A percentile compares a stretch with the other conserved stretches of the same genome.
These are phyloP conservation scores for Calonectria pauciramosa DNA, from an alignment of 2,329 filamentous ascomycete species.

Conservation along the genomic window DNA sequence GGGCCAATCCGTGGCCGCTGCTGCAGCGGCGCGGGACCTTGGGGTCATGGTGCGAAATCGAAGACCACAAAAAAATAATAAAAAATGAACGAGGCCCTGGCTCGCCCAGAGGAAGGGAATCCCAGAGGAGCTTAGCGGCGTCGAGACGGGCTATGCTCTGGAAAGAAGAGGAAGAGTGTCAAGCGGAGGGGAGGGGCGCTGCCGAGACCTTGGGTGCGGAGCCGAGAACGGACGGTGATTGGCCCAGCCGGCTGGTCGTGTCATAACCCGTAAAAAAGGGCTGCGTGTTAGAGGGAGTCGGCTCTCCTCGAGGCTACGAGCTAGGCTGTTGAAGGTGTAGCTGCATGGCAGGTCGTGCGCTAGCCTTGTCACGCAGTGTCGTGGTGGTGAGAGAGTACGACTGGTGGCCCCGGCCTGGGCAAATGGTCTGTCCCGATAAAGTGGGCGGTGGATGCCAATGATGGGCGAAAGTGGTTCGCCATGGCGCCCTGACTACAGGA, in stretches of 20 bases:
- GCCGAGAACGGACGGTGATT: slow-evolving; percentile 33
- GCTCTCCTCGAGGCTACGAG: slow-evolving; percentile 5
- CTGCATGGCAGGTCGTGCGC: not conserved
- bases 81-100: not conserved
- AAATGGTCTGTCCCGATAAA: not conserved
- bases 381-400: not conserved
- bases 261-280: slow-evolving; percentile 37
- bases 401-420: not conserved
- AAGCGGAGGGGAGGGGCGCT: slow-evolving; percentile 27
- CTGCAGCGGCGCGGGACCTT: slow-evolving; percentile 32
- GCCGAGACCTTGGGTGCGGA: slow-evolving; percentile 41
- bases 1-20: slow-evolving; percentile 44
- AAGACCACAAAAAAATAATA: not conserved
- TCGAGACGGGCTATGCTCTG: slow-evolving; percentile 1
- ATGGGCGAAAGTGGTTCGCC: slow-evolving; percentile 15
- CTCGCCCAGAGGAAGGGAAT: not conserved
- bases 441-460: not conserved
- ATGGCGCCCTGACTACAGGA: slow-evolving; percentile 12
- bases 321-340: slow-evolving; percentile 18
- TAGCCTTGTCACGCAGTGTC: slow-evolving; percentile 6
- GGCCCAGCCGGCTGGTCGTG: slow-evolving; percentile 33
- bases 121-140: not conserved
- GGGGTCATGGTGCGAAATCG: slow-evolving; percentile 14
- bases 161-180: slow-evolving; percentile 15
- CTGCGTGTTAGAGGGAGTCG: slow-evolving; percentile 24